These are phyloP conservation scores for Prunus mira DNA, from an alignment of 306 rosid species.

Conservation along the genomic window DNA sequence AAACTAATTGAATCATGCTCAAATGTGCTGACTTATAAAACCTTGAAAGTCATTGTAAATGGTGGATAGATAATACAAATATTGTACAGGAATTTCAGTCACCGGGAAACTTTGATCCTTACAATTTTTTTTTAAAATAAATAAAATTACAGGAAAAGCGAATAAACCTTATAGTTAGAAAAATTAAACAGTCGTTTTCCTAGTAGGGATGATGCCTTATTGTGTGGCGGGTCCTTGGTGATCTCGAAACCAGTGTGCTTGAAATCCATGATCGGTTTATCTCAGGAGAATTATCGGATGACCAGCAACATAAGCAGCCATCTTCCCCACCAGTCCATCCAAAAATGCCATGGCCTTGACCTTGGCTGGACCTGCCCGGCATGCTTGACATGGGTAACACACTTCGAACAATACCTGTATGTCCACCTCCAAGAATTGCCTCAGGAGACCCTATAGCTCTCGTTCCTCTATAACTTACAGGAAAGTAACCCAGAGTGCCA, in stretches of 20 bases:
- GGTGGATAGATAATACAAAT: not conserved
- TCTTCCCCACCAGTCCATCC: constrained; percentile 99
- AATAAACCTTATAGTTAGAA: not conserved
- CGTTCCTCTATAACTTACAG: constrained; percentile 43
- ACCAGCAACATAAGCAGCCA: constrained; percentile 90
- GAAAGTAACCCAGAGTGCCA: constrained; percentile 81
- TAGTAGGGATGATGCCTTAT: constrained; percentile 73
- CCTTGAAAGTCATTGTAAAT: not conserved
- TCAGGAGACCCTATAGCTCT: constrained; percentile 66
- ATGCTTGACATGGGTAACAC: constrained; percentile 56
- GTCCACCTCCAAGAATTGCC: constrained; percentile 89
- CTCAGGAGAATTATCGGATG: constrained; percentile 52
- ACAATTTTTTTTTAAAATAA: not conserved
- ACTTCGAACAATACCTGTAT: constrained; percentile 59
- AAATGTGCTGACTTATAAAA: not conserved
- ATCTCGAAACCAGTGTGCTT: constrained; percentile 47
- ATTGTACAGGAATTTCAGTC: not conserved
- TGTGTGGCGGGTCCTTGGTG: constrained; percentile 50
- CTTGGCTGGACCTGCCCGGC: constrained; percentile 31
- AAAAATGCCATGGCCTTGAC: constrained; percentile 55
- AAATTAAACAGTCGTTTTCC: not conserved
- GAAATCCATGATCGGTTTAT: constrained; percentile 73
- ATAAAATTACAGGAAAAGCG: not conserved
- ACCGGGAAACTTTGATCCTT: not conserved
- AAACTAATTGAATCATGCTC: not conserved